Base-by-base conservation (phyloP, 129 eudicot genomes). In the Flaveria bidentis region DNA sequence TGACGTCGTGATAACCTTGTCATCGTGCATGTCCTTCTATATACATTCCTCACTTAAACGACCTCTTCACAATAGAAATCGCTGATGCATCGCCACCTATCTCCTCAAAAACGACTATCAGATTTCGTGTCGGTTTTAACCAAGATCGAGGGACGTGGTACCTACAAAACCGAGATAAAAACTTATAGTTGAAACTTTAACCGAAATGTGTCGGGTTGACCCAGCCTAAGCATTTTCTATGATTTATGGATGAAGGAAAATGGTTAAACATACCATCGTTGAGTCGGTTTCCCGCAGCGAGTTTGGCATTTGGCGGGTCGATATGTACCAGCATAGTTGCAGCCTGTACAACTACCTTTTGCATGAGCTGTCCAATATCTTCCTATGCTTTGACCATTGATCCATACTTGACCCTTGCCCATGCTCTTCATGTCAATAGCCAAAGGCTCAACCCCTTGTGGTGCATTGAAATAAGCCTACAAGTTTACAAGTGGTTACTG, bases 401-500 rank as follows among this genome's bases (percentile, higher is more conserved):
- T 81, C 98, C 98, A 93, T 52, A 85, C 83, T 84, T 93, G 96
- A 62, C 97, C 97, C 69, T 93, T 93, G 49, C 92, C 96, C 98
- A 93, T 93, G 69, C 90, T 84, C 44, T 74, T 63, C 83, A 93
- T 75, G 85, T 93, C 96, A 77, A 93, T 53, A 16, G 97, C 97
- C 80, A 93, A 78, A 14, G 98, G 97, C 58, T 86, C 91, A 42
- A 25, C 69, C 53, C 97, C 98, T 51, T 68, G 72, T 11, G 97
- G 98, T 73, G 92, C 88, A 79, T 85, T 79, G 82, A 93, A 93
- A 86, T 90, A 84, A 53, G 96, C 84, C 98, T 93, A 69, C 84
- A 83, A 17, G 66, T 56, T 67, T 46, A 80, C 72, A 61, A 2
- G 33, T 13, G 22, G 52, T 76, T 49, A 56, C 23, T 28, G 3